Evolutionary conservation across 2,329 filamentous ascomycete species (phyloP), one percentile per base, ranked within the genome.

Genomic region (Fusarium pininemorale): DNA sequence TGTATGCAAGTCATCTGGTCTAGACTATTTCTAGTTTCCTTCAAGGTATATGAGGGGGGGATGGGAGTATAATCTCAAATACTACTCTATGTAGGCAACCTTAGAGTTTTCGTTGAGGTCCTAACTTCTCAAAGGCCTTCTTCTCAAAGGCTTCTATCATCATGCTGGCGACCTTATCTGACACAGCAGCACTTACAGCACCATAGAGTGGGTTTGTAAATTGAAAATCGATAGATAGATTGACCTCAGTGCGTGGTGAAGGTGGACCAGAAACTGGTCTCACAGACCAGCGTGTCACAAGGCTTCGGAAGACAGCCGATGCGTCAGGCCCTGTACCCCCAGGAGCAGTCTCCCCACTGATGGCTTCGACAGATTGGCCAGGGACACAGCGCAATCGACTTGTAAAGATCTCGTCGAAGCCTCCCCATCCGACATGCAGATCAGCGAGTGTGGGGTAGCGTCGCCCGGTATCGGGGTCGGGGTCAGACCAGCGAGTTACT

Each of bases 61-160:
- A 22, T 22, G 20, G 14, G 14, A 8, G 26, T 22, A 12, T n/a
- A 48, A 30, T 30, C 20, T 20, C 13, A 48, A 42, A 28, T 22
- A 41, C 22, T 37, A 44, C 45, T 15, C 11, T 45, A 26, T 26
- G 22, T 64, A 60, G 37, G n/a, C 13, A 41, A 32, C 38, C 22
- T 63, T 44, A 78, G 22, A 74, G 68, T 44, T 57, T 74, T 37
- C 61, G 70, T 32, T 62, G 66, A 15, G 60, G 62, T 30, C 72
- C 75, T 12, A 83, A 70, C 59, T 78, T 79, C 77, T 89, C 85
- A 79, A 85, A 86, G 11, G 96, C 95, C 79, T 93, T 88, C 82
- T 90, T 89, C 85, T 98, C 95, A 85, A 99, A 99, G 2, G 96
- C 96, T 81, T 94, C 91, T 74, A 98, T 93, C 95, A 99, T 98